phyloP scores from a whole-genome alignment of 495 filamentous ascomycete genomes.

The Aspergillus ostianus region DNA sequence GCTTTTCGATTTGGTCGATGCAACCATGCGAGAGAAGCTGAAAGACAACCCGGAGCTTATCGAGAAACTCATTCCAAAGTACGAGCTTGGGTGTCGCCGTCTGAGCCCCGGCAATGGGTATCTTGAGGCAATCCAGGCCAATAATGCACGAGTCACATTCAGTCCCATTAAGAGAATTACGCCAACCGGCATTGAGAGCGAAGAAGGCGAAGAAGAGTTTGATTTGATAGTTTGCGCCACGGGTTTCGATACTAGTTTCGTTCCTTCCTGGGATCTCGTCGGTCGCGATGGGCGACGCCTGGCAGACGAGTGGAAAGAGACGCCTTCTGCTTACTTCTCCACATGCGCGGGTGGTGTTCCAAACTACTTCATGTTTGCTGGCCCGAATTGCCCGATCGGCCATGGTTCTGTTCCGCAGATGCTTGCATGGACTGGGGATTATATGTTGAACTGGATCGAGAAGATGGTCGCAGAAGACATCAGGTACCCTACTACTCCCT shows the following conservation, averaged over 20 bases:
- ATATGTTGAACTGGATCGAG: conserved; percentile 41
- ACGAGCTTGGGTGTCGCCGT: conserved; percentile 42
- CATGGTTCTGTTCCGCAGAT: conserved; percentile 52
- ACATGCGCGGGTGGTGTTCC: conserved; percentile 39
- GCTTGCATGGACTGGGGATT: conserved; percentile 46
- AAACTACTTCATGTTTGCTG: conserved; percentile 52
- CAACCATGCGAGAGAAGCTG: conserved; percentile 37
- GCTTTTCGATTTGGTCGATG: background rate
- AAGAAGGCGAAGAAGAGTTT: conserved; percentile 24
- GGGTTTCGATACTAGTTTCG: conserved; percentile 45
- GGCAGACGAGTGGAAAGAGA: conserved; percentile 22
- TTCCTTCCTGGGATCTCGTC: conserved; percentile 31
- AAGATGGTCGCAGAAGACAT: conserved; percentile 46
- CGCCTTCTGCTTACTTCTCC: conserved; percentile 36
- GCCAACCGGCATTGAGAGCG: conserved; percentile 43
- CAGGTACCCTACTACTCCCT: conserved; percentile 22
- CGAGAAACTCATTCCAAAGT: conserved; percentile 40
- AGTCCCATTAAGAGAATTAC: conserved; percentile 49
- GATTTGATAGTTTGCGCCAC: conserved; percentile 51
- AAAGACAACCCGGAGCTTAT: conserved; percentile 27
- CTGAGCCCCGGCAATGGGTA: conserved; percentile 39
- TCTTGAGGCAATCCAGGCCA: conserved; percentile 33
- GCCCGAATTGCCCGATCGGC: conserved; percentile 53
- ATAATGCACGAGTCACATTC: conserved; percentile 48
- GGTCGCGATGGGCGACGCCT: conserved; percentile 33